Evolutionary conservation across 768 basidiomycete species (phyloP), one percentile per base, ranked within the genome.

Genomic region (Paxillus involutus): DNA sequence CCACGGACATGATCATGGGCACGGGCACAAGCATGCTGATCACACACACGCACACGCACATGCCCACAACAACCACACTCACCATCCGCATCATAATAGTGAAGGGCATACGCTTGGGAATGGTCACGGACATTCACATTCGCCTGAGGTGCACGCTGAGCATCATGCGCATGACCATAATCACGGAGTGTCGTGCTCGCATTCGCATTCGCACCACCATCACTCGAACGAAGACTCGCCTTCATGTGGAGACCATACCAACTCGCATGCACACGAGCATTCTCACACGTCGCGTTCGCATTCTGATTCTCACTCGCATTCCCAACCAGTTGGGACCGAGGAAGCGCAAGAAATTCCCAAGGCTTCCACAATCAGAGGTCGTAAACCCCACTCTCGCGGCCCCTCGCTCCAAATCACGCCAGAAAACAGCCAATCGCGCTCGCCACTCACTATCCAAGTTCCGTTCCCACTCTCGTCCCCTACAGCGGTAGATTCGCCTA

Each of bases 401-500:
- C 63, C 75, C n/a, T 71, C 77, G 19, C 68, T 80, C 24, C 69
- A 74, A 53, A 64, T 75, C 39, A 62, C 73, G 35, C 57, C 61
- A n/a, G 62, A 56, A 57, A 65, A 35, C 47, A 58, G 56, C 45
- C 59, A 49, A 44, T 29, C 59, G 55, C 59, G 59, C 57, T 45
- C 65, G 50, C 32, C 54, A 29, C 44, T 62, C 42, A 21, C 62
- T 46, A 53, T 44, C 52, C 59, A 59, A 54, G 51, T 64, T 60
- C 61, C 63, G 52, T 67, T 67, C 55, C 67, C 63, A 55, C 46
- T 53, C 33, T 58, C 63, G 44, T 69, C 59, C 57, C 67, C 62
- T 4, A 52, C 26, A 32, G 56, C 53, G 14, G 55, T 63, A 19
- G 64, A 68, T 45, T 83, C 85, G 1, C 88, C 87, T 0, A 69